Conservation (phyloP, 106 monocot genomes). For the Alisma plantagoaquatica region DNA sequence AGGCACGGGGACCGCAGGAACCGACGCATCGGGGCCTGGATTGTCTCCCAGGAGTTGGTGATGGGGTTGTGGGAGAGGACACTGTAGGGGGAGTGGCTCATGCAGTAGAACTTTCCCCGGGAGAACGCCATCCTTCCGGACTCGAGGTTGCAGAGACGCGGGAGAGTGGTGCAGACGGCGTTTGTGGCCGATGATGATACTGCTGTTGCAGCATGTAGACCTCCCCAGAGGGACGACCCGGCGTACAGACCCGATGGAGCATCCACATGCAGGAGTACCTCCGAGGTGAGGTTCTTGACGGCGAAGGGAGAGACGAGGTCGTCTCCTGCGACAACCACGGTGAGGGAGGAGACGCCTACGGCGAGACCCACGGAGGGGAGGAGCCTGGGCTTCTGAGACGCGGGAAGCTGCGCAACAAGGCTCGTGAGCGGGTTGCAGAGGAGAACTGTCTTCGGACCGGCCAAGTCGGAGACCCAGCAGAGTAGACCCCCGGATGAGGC, state of each 20-base stretch:
- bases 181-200: no score
- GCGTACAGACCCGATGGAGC: constrained; percentile 46
- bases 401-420: constrained; percentile 32
- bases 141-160: constrained; percentile 62
- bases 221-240: no score
- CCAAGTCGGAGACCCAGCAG: constrained; percentile 26
- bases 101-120: constrained; percentile 63
- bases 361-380: constrained; percentile 69
- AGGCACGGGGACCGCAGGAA: constrained; percentile 69
- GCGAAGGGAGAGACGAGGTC: constrained; percentile 89
- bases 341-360: constrained; percentile 32
- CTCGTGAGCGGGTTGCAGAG: constrained; percentile 57
- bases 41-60: constrained; percentile 48
- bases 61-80: constrained; percentile 49
- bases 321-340: constrained; percentile 63
- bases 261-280: constrained; percentile 54
- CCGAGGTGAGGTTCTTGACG: constrained; percentile 86
- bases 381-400: constrained; percentile 28
- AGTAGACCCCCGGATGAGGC: constrained; percentile 42
- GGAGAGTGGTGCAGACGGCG: constrained; percentile 36
- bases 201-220: no score
- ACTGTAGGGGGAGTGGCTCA: constrained; percentile 65
- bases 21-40: constrained; percentile 85
- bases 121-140: constrained; percentile 46
- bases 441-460: constrained; percentile 31